phyloP scores from a whole-genome alignment of 1,139 yeast genomes.

The Taphrina flavorubra region DNA sequence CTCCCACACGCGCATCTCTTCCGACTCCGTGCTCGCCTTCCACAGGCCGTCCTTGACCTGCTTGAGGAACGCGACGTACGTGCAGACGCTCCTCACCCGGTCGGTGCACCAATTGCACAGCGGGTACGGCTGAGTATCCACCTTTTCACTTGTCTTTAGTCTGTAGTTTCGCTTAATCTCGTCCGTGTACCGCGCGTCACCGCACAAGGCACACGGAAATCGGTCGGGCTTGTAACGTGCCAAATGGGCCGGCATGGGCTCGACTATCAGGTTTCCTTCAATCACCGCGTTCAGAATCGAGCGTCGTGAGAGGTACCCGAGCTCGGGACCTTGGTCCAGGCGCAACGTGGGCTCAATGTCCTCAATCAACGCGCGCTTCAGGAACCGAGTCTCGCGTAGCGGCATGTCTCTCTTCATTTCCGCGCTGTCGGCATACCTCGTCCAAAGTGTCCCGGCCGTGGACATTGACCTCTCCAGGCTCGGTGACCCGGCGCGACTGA shows the following conservation, averaged over 20 bases:
- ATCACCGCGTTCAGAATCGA: slow-evolving; percentile 69
- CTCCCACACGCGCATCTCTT: slow-evolving; percentile 60
- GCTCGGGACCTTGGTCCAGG: slow-evolving; percentile 65
- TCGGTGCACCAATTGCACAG: slow-evolving; percentile 82
- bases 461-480: slow-evolving; percentile 17
- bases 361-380: slow-evolving; percentile 69
- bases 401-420: slow-evolving; percentile 25
- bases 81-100: slow-evolving; percentile 78
- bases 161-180: slow-evolving; percentile 36
- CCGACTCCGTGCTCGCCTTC: slow-evolving; percentile 56
- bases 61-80: slow-evolving; percentile 74
- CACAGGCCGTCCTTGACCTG: slow-evolving; percentile 64
- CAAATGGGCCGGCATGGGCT: slow-evolving; percentile 71
- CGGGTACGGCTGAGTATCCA: slow-evolving; percentile 60
- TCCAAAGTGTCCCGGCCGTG: slow-evolving; percentile 26
- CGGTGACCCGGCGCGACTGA: slow-evolving; percentile 8
- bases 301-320: slow-evolving; percentile 65
- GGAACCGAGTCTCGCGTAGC: slow-evolving; percentile 61
- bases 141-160: slow-evolving; percentile 47
- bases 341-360: slow-evolving; percentile 78
- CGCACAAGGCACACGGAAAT: slow-evolving; percentile 49
- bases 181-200: slow-evolving; percentile 42
- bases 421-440: slow-evolving; percentile 3
- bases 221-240: slow-evolving; percentile 24
- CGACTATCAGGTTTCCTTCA: slow-evolving; percentile 82